phyloP scores from a whole-genome alignment of 441 rosid species.

The Lepidium campestre region DNA sequence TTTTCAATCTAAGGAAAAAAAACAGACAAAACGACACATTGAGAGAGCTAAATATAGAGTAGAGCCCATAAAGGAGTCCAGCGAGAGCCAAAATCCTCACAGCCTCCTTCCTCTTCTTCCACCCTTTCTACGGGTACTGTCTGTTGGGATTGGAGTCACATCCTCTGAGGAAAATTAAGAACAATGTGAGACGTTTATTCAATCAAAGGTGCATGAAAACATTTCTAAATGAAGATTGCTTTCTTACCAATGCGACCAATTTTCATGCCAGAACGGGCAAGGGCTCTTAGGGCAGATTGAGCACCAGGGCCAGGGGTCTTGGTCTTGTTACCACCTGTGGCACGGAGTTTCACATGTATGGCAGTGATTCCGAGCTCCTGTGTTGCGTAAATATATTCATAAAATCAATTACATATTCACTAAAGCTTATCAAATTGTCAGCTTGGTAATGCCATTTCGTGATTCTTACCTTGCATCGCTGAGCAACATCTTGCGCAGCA shows the following conservation, averaged over 20 bases:
- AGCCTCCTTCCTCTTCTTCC: constrained; percentile 35
- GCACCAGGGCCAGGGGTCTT: constrained; percentile 83
- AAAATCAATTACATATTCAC: not conserved
- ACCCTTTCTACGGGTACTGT: constrained; percentile 32
- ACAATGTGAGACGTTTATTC: not conserved
- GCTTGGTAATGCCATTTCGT: not conserved
- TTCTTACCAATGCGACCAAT: constrained; percentile 57
- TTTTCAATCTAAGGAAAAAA: not conserved
- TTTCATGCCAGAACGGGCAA: constrained; percentile 72
- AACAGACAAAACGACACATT: not conserved
- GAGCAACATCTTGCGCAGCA: constrained; percentile 54
- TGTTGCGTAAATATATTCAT: not conserved
- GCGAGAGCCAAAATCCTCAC: not conserved
- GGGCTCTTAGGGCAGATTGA: constrained; percentile 68
- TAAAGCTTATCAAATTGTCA: not conserved
- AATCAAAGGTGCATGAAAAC: not conserved
- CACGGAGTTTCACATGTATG: constrained; percentile 67
- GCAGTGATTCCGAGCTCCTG: constrained; percentile 69
- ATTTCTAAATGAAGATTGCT: not conserved
- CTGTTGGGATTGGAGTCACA: constrained; percentile 31
- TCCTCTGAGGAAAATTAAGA: constrained; percentile 19
- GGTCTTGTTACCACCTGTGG: constrained; percentile 76
- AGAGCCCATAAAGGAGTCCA: not conserved
- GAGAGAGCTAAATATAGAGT: not conserved
- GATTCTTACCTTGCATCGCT: constrained; percentile 24